phyloP scores from a whole-genome alignment of 352 stramenopile genomes.

The Thalassiosira mediterranea region DNA sequence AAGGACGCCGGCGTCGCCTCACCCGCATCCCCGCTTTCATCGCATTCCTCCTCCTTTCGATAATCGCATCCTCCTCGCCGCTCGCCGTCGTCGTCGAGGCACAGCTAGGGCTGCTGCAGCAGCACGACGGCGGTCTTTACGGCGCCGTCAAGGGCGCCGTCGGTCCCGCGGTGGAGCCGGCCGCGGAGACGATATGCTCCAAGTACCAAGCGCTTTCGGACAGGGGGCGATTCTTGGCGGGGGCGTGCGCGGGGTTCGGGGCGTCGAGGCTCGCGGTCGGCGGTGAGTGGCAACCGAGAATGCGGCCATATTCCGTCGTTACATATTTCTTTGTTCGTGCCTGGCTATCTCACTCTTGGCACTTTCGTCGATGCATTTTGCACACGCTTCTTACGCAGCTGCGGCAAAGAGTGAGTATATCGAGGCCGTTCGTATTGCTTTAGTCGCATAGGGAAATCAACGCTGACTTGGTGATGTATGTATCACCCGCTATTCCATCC shows the following conservation, averaged over 20 bases:
- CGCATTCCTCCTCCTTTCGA: neutral
- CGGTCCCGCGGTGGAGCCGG: slow-evolving; percentile 2
- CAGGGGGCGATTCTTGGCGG: slow-evolving; percentile 35
- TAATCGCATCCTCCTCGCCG: neutral
- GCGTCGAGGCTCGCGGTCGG: slow-evolving; percentile 28
- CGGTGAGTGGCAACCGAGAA: slow-evolving; percentile 31
- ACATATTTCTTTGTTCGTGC: neutral
- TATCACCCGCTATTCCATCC: too few species aligned
- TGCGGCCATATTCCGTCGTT: too few species aligned
- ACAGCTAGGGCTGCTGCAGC: too few species aligned
- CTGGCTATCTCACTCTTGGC: neutral
- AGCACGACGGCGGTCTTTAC: slow-evolving; percentile 39
- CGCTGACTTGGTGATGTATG: too few species aligned
- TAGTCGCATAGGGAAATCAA: too few species aligned
- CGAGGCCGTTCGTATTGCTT: too few species aligned
- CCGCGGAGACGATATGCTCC: slow-evolving; percentile 1
- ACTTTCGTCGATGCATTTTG: neutral
- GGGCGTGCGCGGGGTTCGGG: slow-evolving; percentile 32
- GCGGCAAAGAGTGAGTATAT: too few species aligned
- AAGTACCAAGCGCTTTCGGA: slow-evolving; percentile 32
- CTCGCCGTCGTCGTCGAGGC: slow-evolving; percentile 2
- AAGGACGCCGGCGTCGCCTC: too few species aligned
- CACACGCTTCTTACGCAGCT: too few species aligned
- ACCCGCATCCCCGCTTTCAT: too few species aligned
- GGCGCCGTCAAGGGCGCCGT: slow-evolving; percentile 21